Percentiles rank a stretch among this genome's conserved stretches.
These are phyloP conservation scores for Austroboletus niveus DNA, from an alignment of 1,284 basidiomycete genomes.

Conservation along the genomic window DNA sequence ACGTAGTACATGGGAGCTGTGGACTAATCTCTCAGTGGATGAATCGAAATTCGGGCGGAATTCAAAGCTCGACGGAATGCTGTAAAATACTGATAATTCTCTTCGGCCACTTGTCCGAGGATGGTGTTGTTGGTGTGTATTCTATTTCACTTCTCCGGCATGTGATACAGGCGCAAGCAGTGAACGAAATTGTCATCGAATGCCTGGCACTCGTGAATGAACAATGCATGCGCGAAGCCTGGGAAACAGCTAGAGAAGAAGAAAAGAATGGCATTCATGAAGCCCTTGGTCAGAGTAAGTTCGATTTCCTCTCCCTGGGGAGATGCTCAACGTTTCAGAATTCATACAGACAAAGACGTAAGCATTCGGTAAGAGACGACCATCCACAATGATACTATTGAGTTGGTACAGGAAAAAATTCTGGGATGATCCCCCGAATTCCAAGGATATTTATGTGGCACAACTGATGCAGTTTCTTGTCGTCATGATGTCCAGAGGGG, in stretches of 20 bases:
- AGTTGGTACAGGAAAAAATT: conserved; percentile 14
- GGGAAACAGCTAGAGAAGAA: conserved; percentile 20
- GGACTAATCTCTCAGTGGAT: conserved; percentile 25
- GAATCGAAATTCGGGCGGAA: conserved; percentile 19
- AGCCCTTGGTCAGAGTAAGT: conserved; percentile 22
- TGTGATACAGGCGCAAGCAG: conserved; percentile 27
- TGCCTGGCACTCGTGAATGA: conserved; percentile 23
- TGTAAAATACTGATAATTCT: conserved; percentile 36
- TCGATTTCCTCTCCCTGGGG: not conserved
- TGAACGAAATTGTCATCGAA: conserved; percentile 43
- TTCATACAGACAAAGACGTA: conserved; percentile 17
- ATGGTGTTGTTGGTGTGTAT: conserved; percentile 28
- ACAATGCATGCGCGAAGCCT: conserved; percentile 19
- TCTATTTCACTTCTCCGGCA: not conserved
- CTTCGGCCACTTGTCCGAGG: conserved; percentile 32
- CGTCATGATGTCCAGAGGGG: conserved; percentile 20
- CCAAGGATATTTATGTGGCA: conserved; percentile 5
- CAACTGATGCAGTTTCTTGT: conserved; percentile 30
- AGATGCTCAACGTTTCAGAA: conserved; percentile 17
- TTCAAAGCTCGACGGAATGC: conserved; percentile 31
- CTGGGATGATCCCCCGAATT: conserved; percentile 3
- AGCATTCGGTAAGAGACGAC: conserved; percentile 2
- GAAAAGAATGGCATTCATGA: conserved; percentile 9
- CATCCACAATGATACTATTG: not conserved
- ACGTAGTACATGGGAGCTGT: conserved; percentile 22